These are phyloP conservation scores for Parasitella parasitica DNA, from an alignment of 371 early-diverging fungal genomes.

Conservation along the genomic window DNA sequence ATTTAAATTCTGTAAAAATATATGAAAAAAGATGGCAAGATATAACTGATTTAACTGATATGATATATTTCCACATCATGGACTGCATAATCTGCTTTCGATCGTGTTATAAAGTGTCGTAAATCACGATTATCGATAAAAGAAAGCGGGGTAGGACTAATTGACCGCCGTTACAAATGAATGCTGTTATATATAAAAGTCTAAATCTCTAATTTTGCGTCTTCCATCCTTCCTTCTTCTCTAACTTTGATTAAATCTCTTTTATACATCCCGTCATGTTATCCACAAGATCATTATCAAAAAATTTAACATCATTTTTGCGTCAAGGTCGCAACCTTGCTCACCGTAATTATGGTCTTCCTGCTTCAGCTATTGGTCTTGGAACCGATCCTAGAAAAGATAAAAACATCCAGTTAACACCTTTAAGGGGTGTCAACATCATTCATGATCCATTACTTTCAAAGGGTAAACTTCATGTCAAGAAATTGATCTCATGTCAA, in stretches of 20 bases:
- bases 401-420: slow-evolving; percentile 54
- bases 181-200: not conserved
- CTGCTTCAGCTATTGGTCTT: slow-evolving; percentile 23
- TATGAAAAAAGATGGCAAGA: not conserved
- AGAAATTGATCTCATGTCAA: not conserved
- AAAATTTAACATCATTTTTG: not conserved
- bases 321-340: slow-evolving; percentile 1
- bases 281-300: not conserved
- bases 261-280: not conserved
- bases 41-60: not conserved
- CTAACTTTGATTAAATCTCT: not conserved
- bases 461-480: not conserved
- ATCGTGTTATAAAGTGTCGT: too few species aligned
- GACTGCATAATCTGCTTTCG: too few species aligned
- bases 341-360: slow-evolving; percentile 21
- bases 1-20: not conserved
- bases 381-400: slow-evolving; percentile 52
- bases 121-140: not conserved
- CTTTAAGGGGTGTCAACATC: slow-evolving; percentile 55
- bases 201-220: not conserved
- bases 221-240: not conserved
- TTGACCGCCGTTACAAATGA: not conserved
- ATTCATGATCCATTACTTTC: slow-evolving; percentile 60
- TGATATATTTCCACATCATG: not conserved
- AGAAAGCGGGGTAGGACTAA: not conserved